Conservation (phyloP, 192 early-diverging fungal genomes). For the Mycoemilia scoparia region DNA sequence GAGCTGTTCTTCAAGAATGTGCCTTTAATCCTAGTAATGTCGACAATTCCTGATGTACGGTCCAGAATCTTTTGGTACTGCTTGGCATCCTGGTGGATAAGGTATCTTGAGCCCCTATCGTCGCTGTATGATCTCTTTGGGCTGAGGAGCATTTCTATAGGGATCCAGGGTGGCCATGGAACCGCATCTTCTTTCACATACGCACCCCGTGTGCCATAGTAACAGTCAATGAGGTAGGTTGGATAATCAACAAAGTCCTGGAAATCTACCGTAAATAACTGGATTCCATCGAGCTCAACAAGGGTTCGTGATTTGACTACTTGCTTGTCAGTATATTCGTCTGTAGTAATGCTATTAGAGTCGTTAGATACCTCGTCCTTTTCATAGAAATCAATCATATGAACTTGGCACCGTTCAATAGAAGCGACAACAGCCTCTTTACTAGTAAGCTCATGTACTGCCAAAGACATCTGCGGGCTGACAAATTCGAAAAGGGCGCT, state of each 20-base stretch:
- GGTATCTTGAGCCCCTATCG: no score
- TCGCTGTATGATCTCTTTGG: no score
- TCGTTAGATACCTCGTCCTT: slow-evolving; percentile 4
- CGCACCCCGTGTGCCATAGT: slow-evolving; percentile 19
- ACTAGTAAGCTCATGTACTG: slow-evolving; percentile 23
- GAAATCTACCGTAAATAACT: slow-evolving; percentile 26
- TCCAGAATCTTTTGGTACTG: no score
- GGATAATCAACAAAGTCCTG: slow-evolving; percentile 21
- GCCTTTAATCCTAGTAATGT: no score
- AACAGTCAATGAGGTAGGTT: slow-evolving; percentile 27
- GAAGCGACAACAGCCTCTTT: slow-evolving; percentile 19
- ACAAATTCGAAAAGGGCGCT: slow-evolving; percentile 28
- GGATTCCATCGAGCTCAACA: slow-evolving; percentile 28
- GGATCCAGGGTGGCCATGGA: slow-evolving; percentile 33
- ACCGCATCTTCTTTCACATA: no score
- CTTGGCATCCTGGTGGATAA: no score
- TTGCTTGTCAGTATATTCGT: not conserved
- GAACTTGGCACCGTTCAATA: slow-evolving; percentile 22
- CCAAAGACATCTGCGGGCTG: slow-evolving; percentile 31
- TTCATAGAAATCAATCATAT: slow-evolving; percentile 21
- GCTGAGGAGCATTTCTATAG: slow-evolving; percentile 31
- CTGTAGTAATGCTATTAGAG: not conserved
- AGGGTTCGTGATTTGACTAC: slow-evolving; percentile 27
- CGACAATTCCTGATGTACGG: no score
- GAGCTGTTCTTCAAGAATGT: no score